Evolutionary conservation across 257 asterid genomes (phyloP), one percentile per base, ranked within the genome.

Genomic region (Parsonsia alboflavescens): DNA sequence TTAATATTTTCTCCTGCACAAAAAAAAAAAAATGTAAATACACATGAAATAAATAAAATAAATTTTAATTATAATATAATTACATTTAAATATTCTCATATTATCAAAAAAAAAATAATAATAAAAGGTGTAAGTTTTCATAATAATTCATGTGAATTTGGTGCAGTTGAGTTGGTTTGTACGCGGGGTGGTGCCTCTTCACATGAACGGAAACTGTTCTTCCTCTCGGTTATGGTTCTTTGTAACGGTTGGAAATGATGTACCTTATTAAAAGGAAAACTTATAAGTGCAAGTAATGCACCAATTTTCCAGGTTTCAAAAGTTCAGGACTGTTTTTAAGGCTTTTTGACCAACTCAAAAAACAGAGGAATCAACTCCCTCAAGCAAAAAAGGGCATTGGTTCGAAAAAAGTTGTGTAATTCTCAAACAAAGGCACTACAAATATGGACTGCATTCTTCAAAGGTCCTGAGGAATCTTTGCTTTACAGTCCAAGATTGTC

Each of bases 401-500:
- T 52, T 52, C 22, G 5, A n/a, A 46, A 17, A 52, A 52, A 4
- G 22, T 52, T 16, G 58, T 16, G 19, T 5, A 1, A 50, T 50
- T 50, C 57, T 50, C 5, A 41, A 2, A 41, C 6, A n/a, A n/a
- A n/a, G n/a, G n/a, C n/a, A 33, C 39, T 33, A 33, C n/a, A 33
- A 33, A 33, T 33, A 33, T 3, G 3, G 39, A 33, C 16, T 9
- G 0, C 52, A 49, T 49, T 16, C 54, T 15, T 15, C 13, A 7
- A 48, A 49, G 3, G 54, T 49, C 13, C 3, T 49, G 21, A 49
- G 21, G 54, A 49, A 49, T 75, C 78, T 53, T 45, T 74, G 49
- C 76, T 49, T 68, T 65, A 49, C 64, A 57, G 73, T 66, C 68
- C 44, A 41, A 36, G 45, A 50, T 75, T 75, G 65, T 52, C 65